phyloP scores from a whole-genome alignment of 352 stramenopile genomes.

The Phytophthora hybrid region DNA sequence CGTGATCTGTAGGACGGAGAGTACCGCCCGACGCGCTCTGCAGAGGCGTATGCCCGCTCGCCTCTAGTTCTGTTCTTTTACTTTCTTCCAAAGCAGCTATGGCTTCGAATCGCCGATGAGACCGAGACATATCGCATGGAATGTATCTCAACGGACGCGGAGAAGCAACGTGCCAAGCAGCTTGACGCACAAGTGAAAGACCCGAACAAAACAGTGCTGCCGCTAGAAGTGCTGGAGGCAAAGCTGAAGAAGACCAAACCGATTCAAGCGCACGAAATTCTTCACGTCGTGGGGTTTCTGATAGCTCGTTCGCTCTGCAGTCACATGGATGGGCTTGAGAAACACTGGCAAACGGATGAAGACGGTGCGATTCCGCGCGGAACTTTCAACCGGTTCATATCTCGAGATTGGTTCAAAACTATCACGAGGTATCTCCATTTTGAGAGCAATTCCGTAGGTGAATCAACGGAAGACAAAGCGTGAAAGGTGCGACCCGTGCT shows the following conservation, averaged over 20 bases:
- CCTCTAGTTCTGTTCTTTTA: not conserved
- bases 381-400: slow-evolving; percentile 16
- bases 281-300: not conserved
- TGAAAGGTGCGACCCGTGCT: slow-evolving; percentile 16
- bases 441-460: too few species aligned
- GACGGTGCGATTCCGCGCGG: slow-evolving; percentile 2
- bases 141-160: not conserved
- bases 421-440: slow-evolving; percentile 26
- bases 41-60: not conserved
- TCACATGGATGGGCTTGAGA: not conserved
- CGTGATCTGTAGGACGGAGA: not conserved
- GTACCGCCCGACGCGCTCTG: not conserved
- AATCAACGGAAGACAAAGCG: slow-evolving; percentile 10
- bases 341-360: not conserved
- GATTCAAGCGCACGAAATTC: not conserved
- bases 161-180: not conserved
- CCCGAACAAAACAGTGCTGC: not conserved
- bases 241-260: not conserved
- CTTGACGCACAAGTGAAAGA: not conserved
- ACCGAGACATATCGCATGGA: not conserved
- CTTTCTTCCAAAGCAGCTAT: not conserved
- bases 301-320: not conserved
- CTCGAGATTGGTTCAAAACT: slow-evolving; percentile 11
- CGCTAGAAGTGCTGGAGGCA: not conserved
- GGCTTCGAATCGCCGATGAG: not conserved